These are phyloP conservation scores for Rhododendron molle DNA, from an alignment of 148 eudicot genomes.

Conservation along the genomic window DNA sequence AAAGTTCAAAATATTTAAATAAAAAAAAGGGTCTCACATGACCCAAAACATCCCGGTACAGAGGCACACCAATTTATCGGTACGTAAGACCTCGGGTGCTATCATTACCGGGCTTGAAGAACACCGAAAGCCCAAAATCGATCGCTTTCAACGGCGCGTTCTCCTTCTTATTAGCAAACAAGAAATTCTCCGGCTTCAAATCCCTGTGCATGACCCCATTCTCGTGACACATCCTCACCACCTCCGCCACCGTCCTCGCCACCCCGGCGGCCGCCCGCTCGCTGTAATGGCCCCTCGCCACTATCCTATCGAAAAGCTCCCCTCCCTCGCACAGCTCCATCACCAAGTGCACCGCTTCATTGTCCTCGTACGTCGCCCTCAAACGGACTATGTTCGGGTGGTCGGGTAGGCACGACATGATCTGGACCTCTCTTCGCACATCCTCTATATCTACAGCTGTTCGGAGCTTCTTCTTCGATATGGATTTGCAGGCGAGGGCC, in stretches of 20 bases:
- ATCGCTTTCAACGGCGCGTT: conserved; percentile 68
- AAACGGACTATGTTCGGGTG: conserved; percentile 62
- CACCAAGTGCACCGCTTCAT: conserved; percentile 76
- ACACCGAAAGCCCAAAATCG: conserved; percentile 84
- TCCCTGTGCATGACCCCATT: conserved; percentile 84
- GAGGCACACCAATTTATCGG: neutral
- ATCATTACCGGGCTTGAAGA: conserved; percentile 64
- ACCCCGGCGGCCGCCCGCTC: conserved; percentile 80
- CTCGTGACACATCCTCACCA: conserved; percentile 75
- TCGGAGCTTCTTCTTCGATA: conserved; percentile 61
- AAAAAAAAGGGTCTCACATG: neutral
- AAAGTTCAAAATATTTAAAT: no score
- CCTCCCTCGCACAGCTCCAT: conserved; percentile 93
- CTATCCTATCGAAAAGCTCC: conserved; percentile 79
- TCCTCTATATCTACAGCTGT: conserved; percentile 77
- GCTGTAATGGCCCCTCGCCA: conserved; percentile 79
- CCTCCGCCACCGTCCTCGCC: conserved; percentile 66
- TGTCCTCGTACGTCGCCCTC: conserved; percentile 68
- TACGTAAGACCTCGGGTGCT: neutral
- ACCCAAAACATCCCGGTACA: neutral
- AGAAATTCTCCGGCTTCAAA: conserved; percentile 81
- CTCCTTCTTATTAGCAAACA: conserved; percentile 81
- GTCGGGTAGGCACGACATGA: conserved; percentile 66
- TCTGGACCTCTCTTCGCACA: conserved; percentile 72
- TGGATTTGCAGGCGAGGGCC: conserved; percentile 61